Evolutionary conservation across 1,284 basidiomycete species (phyloP).

Genomic region (Blastosporella zonata): DNA sequence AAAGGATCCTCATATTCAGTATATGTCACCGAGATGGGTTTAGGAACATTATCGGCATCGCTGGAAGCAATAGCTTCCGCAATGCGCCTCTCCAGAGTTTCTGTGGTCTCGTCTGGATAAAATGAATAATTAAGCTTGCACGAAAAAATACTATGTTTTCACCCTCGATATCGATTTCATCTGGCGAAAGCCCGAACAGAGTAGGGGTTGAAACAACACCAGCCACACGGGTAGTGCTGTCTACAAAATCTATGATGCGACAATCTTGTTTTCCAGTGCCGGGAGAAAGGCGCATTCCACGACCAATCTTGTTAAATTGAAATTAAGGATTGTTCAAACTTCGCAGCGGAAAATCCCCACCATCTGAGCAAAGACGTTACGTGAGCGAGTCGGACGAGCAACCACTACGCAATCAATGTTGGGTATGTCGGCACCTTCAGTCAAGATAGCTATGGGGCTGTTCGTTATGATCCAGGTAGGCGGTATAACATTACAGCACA

Average conservation of each 20-base stretch:
- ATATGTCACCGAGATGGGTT: constrained; percentile 71
- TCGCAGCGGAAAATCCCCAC: constrained; percentile 36
- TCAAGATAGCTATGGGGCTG: constrained; percentile 68
- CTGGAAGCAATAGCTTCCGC: constrained; percentile 24
- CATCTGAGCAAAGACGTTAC: constrained; percentile 94
- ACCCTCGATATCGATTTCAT: constrained; percentile 62
- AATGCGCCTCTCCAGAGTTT: constrained; percentile 45
- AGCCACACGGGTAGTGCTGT: constrained; percentile 64
- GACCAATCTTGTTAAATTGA: constrained; percentile 65
- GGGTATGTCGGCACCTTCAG: constrained; percentile 89
- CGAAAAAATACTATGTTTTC: neutral
- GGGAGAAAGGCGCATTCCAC: constrained; percentile 87
- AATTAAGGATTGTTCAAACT: neutral
- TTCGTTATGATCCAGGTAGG: constrained; percentile 1
- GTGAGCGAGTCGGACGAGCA: constrained; percentile 83
- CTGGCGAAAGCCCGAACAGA: constrained; percentile 83
- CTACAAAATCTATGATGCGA: constrained; percentile 90
- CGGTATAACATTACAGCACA: constrained; percentile 21
- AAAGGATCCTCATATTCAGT: constrained; percentile 83
- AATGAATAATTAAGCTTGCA: neutral
- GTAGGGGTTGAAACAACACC: constrained; percentile 84
- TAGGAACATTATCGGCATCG: constrained; percentile 37
- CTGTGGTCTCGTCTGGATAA: constrained; percentile 46
- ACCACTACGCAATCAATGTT: constrained; percentile 91
- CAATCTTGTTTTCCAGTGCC: constrained; percentile 83